Evolutionary conservation across 129 eudicot genomes (phyloP), one percentile per base, ranked within the genome.

Genomic region (Chrysanthemum makinoi): DNA sequence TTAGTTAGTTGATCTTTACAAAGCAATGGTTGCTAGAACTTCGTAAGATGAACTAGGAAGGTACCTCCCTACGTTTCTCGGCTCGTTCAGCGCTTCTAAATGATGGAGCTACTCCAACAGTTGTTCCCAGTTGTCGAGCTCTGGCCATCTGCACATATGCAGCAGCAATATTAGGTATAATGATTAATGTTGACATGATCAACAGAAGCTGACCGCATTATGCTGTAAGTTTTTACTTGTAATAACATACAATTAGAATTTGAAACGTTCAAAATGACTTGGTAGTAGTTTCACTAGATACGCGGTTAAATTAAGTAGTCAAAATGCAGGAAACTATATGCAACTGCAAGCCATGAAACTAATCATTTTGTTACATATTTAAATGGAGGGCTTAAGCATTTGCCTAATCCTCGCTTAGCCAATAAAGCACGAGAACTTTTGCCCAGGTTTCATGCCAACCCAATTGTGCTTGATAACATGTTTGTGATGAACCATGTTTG

Each of bases 51-150:
- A 72, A 62, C 60, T 17, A 22, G 49, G 19, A 57, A 69, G 39
- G 15, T 83, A 94, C 97, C 96, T 94, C 97, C 79, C 55, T 86
- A 52, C 97, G 99, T 78, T 82, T 87, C 79, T 80, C 86, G 11
- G 87, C 76, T 33, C 99, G 96, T 51, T 81, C 81, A 43, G 64
- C 81, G 20, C 79, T 73, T 72, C 64, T 83, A 58, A 94, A 94
- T 70, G 83, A 70, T 35, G 99, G 99, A 53, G 87, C 96, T 65
- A 90, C 85, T 24, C 88, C 91, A 75, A 90, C 96, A 6, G 97
- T 94, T 46, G 84, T 54, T 70, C 81, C 65, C 12, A 35, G 65
- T 60, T 20, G 39, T 22, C 44, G 16, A 19, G 65, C 26, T 60
- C 65, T 60, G n/a, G 44, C 65, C 65, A 60, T 60, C 65, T 60